These are phyloP conservation scores for Leccinum pellstonianum DNA, from an alignment of 768 basidiomycete species.

Conservation along the genomic window DNA sequence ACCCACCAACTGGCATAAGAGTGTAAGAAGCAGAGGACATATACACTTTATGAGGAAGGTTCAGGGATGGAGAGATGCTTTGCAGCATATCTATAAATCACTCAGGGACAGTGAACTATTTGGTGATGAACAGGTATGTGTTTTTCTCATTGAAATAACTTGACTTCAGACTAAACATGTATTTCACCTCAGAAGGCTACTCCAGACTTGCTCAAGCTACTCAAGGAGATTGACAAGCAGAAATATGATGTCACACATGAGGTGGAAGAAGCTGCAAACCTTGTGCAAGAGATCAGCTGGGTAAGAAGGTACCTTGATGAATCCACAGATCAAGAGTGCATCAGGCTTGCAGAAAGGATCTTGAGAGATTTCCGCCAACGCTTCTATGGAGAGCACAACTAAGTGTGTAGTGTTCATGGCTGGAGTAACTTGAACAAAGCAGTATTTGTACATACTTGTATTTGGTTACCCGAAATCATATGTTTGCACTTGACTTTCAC, in stretches of 20 bases:
- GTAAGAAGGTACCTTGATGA: background rate
- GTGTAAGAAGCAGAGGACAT: background rate
- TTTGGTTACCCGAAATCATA: background rate
- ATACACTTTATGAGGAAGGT: background rate
- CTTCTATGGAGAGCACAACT: background rate
- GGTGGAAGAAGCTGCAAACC: constrained; percentile 12
- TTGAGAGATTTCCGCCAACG: constrained; percentile 28
- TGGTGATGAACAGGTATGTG: constrained; percentile 20
- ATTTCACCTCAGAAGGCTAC: constrained; percentile 7
- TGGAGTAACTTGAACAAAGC: background rate
- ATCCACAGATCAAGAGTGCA: constrained; percentile 6
- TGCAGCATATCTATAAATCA: constrained; percentile 6
- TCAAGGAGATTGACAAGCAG: constrained; percentile 22
- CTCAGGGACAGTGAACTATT: constrained; percentile 11
- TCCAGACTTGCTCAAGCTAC: constrained; percentile 16
- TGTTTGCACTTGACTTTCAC: no score
- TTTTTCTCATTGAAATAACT: accelerated
- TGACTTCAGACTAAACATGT: background rate
- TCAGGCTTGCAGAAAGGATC: constrained; percentile 13
- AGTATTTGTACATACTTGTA: background rate
- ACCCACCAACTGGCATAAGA: background rate
- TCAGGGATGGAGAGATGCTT: constrained; percentile 14
- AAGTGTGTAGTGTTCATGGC: background rate
- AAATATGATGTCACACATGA: constrained; percentile 22
- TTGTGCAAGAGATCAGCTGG: constrained; percentile 8